These are phyloP conservation scores for Schoenoplectus triqueter DNA, from an alignment of 202 grass and related monocot genomes.

Conservation along the genomic window DNA sequence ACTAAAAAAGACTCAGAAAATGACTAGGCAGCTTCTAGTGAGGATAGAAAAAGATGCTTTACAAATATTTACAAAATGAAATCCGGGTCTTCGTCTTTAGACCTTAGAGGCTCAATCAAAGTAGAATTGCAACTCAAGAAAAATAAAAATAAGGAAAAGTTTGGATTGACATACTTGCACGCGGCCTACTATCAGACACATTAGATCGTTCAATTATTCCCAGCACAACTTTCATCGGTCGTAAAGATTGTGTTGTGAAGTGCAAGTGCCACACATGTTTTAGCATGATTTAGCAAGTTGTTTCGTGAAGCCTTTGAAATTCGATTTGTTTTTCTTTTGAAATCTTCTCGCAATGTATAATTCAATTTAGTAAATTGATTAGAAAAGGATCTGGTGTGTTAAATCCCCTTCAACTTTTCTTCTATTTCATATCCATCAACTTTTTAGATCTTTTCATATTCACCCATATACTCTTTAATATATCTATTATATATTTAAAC, in stretches of 20 bases:
- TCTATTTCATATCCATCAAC: too few species aligned
- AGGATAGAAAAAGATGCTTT: not conserved
- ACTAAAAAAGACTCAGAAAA: constrained; percentile 14
- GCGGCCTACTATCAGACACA: not conserved
- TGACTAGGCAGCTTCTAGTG: not conserved
- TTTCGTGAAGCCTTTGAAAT: too few species aligned
- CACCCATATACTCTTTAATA: too few species aligned
- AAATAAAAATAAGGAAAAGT: not conserved
- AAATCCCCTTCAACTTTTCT: too few species aligned
- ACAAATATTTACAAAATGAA: constrained; percentile 10
- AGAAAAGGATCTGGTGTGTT: too few species aligned
- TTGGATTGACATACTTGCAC: not conserved
- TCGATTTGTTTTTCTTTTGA: too few species aligned
- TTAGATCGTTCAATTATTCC: not conserved
- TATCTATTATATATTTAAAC: too few species aligned
- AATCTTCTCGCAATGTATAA: too few species aligned
- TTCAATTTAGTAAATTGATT: too few species aligned
- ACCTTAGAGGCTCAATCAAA: not conserved
- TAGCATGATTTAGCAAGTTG: too few species aligned
- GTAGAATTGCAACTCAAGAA: not conserved
- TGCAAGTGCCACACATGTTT: not conserved
- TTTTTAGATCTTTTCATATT: too few species aligned
- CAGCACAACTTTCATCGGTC: not conserved
- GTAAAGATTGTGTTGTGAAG: constrained; percentile 24
- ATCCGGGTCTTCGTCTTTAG: not conserved